These are phyloP conservation scores for Agrocybe praecox DNA, from an alignment of 768 basidiomycete genomes.

Conservation along the genomic window DNA sequence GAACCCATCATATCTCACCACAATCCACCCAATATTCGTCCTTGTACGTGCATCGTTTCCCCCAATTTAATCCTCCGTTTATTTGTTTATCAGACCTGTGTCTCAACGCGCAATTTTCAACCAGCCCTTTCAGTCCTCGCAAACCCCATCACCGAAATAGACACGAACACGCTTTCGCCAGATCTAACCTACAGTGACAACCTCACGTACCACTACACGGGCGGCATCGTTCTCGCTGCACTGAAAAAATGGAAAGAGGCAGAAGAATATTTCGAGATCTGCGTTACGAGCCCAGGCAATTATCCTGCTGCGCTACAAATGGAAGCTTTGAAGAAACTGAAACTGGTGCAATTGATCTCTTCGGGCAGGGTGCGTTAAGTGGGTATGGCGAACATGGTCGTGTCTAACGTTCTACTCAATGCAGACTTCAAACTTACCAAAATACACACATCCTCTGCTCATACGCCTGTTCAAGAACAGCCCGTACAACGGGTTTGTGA, in stretches of 20 bases:
- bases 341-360: conserved; percentile 76
- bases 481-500: conserved; percentile 65
- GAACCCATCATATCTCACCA: conserved; percentile 36
- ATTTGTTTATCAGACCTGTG: conserved; percentile 50
- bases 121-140: conserved; percentile 63
- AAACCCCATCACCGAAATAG: conserved; percentile 68
- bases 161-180: conserved; percentile 35
- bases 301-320: conserved; percentile 72
- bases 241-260: conserved; percentile 71
- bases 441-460: conserved; percentile 68
- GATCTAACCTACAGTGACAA: conserved; percentile 80
- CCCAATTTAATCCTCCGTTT: not conserved
- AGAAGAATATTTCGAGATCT: conserved; percentile 80
- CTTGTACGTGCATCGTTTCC: conserved; percentile 40
- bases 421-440: conserved; percentile 59
- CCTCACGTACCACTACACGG: conserved; percentile 83
- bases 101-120: conserved; percentile 52
- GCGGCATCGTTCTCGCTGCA: conserved; percentile 68
- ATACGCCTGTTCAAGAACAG: conserved; percentile 65
- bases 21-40: conserved; percentile 71
- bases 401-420: no score
- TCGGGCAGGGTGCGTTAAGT: conserved; percentile 61
- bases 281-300: conserved; percentile 61
- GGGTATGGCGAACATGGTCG: no score
- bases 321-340: conserved; percentile 85